Base-by-base conservation (phyloP, 1,284 basidiomycete genomes). In the Cutaneotrichosporon cyanovorans region DNA sequence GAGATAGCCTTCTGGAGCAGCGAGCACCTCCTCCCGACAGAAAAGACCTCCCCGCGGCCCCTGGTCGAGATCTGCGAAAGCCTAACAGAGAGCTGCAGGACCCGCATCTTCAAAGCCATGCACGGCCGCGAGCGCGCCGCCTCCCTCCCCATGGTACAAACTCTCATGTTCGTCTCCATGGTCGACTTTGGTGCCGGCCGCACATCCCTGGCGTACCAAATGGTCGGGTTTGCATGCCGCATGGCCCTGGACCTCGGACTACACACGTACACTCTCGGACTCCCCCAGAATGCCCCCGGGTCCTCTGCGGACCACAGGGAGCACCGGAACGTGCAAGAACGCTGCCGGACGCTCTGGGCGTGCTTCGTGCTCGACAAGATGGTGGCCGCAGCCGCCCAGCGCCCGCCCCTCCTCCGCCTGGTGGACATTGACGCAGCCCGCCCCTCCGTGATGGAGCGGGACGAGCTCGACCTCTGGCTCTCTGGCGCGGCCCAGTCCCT, bases 381-480 rank as follows among this genome's bases (percentile, higher is more conserved):
- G 18, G n/a, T 48, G 4, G 42, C 52, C 4, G 48, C 48, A 2
- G 43, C 44, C 2, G 32, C 22, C 4, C 52, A 54, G 34, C 45
- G 45, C 1, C 48, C 52, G 11, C 42, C 40, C 8, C 22, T 25
- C 4, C 45, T 54, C 1, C 48, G 48, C 10, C 39, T 46, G 1
- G 37, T 40, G 11, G 52, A 54, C 40, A 54, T 54, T 37, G 52
- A 54, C 36, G 43, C 42, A 2, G 42, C 45, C 0, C 45, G 48
- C 5, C 48, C 48, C 18, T 42, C 38, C 14, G 37, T 39, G 31
- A 54, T 54, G 52, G 52, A 54, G 40, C 39, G 52, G 20, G 52
- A 54, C 37, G 52, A 54, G 48, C 43, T 54, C 9, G 52, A 54
- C 43, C 43, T 54, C 7, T 54, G 52, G 52, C 45, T 54, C 11